A percentile compares a stretch with the other conserved stretches of the same genome.
Conservation (phyloP, 108 stramenopile genomes). For the Schizochytrium sp. region DNA sequence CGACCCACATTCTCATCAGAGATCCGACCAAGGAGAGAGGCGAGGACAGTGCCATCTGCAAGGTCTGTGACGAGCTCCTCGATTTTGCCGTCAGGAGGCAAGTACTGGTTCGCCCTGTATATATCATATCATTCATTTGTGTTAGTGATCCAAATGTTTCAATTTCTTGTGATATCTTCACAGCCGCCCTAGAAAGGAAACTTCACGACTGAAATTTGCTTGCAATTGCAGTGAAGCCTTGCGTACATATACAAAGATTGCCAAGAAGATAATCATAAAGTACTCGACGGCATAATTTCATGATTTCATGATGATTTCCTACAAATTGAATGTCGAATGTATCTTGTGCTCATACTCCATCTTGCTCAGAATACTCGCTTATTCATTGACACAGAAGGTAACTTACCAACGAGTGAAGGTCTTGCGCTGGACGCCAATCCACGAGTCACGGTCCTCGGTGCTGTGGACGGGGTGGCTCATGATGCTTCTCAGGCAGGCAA, state of each 20-base stretch:
- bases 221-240: no score
- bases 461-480: constrained; percentile 4
- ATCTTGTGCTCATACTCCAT: neutral
- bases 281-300: no score
- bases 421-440: constrained; percentile 65
- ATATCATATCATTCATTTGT: neutral
- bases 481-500: no score
- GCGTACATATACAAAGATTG: no score
- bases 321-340: no score
- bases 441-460: constrained; percentile 41
- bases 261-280: no score
- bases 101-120: constrained; percentile 50
- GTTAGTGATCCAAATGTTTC: neutral
- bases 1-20: constrained; percentile 60
- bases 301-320: no score
- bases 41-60: constrained; percentile 57
- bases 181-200: no score
- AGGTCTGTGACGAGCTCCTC: constrained; percentile 66
- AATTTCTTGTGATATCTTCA: no score
- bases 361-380: neutral
- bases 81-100: constrained; percentile 46
- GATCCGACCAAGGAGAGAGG: constrained; percentile 63
- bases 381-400: neutral
- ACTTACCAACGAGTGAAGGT: constrained; percentile 65
- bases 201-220: no score